Percentiles rank a stretch among this genome's conserved stretches.
Evolutionary conservation across 2,329 filamentous ascomycete genomes (phyloP).

Genomic region (Phialophora chinensis): DNA sequence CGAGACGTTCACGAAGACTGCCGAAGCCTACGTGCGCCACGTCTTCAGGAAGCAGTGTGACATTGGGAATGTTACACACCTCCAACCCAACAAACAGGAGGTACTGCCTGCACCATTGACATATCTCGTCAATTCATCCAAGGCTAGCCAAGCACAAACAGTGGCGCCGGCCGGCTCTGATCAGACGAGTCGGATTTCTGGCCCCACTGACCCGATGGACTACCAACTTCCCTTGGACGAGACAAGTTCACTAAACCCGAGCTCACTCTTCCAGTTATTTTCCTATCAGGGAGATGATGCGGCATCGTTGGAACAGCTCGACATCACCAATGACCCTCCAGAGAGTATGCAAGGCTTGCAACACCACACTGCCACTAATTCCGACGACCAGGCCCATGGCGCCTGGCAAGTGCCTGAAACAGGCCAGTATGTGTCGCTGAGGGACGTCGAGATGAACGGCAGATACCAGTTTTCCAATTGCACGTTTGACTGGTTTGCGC

Average conservation of each 20-base stretch:
- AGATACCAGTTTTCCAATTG: conserved; percentile 18
- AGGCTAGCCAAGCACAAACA: no score
- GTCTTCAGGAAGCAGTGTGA: conserved; percentile 7
- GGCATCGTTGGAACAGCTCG: background rate
- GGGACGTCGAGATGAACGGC: conserved; percentile 17
- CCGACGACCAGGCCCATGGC: background rate
- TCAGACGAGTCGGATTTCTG: background rate
- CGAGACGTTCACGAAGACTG: conserved; percentile 20
- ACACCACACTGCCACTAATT: background rate
- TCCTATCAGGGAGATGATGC: conserved; percentile 9
- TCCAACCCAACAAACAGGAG: background rate
- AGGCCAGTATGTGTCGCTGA: conserved; percentile 11
- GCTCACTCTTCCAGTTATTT: conserved; percentile 12
- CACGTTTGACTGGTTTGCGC: conserved; percentile 20
- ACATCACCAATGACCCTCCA: background rate
- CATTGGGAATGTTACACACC: background rate
- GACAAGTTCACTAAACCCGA: conserved; percentile 1
- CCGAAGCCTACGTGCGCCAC: conserved; percentile 19
- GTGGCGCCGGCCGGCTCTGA: no score
- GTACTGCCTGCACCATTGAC: background rate
- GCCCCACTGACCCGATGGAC: conserved; percentile 6
- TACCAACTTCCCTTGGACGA: conserved; percentile 12
- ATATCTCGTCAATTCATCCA: background rate
- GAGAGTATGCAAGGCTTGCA: conserved; percentile 6
- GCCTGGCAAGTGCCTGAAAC: conserved; percentile 4